Base-by-base conservation (phyloP, 2,329 filamentous ascomycete species). In the Ceratocystis huliohia region DNA sequence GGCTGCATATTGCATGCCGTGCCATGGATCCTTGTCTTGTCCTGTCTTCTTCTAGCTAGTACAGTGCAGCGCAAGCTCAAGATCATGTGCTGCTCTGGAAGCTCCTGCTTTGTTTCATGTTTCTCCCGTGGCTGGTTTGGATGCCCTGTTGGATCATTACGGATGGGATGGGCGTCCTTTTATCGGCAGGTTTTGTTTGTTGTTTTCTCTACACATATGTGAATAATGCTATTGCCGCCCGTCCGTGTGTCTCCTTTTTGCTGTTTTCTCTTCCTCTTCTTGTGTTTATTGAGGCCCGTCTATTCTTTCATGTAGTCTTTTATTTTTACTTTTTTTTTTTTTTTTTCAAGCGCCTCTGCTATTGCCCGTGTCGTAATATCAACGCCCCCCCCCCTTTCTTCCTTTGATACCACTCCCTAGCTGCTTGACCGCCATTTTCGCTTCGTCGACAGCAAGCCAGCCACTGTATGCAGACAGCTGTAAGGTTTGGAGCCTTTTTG, bases 1-100 rank as follows among this genome's bases (percentile, higher is more conserved):
- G 56, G 56, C 28, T 59, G 56, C 56, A 59, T 59, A 59, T 59
- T 59, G 56, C 28, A 59, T 59, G 56, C 28, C 4, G 56, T 25
- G 25, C 8, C 20, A 15, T 15, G 50, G 13, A 20, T 5, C 50
- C 20, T 56, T 56, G 22, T 13, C 13, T 25, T 28, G 13, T 59
- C 25, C 15, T 37, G 17, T 33, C 5, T n/a, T 17, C 53, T 30
- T 59, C 33, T 37, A 41, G 56, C 33, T 59, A 33, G 28, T n/a
- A 13, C 17, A 30, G 53, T 57, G 22, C 53, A 33, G 17, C 20
- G 56, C 33, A 59, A 28, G 15, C 8, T 30, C 56, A n/a, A 25
- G 5, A 57, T 13, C 50, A 56, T 56, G 20, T 56, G 50, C 50
- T 59, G 56, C 56, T 41, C 3, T 41, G 2, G 37, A 13, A 41